Base-by-base conservation (phyloP, 2,329 filamentous ascomycete genomes). In the Thyridium curvatum region DNA sequence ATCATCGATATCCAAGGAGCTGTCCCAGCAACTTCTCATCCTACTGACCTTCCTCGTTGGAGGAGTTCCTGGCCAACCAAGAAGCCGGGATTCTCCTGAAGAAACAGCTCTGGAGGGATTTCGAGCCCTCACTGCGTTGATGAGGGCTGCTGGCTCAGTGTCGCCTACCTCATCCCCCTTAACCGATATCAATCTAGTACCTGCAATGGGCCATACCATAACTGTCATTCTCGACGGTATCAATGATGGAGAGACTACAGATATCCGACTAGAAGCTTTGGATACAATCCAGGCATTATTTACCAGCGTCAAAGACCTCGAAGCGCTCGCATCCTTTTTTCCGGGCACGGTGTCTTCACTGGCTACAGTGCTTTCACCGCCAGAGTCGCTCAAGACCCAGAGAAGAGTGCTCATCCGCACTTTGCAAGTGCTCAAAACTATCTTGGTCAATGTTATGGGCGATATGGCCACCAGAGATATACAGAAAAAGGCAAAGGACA, bases 271-370 rank as follows among this genome's bases (percentile, higher is more conserved):
- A 5, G 76, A 84, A 46, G 85, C 88, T 6, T 65, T 87, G 4
- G 60, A 67, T 12, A 79, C 84, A 7, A 56, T 96, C 3, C 64
- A 75, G 37, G 65, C 75, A 1, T 64, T 93, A 8, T 77, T 80
- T 46, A 53, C 59, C 7, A 76, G 79, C 16, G 71, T 95, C 32
- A 79, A 74, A 38, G 84, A 93, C 51, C 75, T 74, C 34, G 74
- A 84, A n/a, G 79, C 86, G 3, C 67, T 94, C 40, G 86, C 88
- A 9, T 90, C 78, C 44, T 93, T 98, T 52, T 70, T 97, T 32
- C 93, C 94, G 0, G 88, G 90, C 9, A 87, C 87, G 1, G 77
- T 95, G 0, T 97, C 93, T 3, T 79, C 81, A 1, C 65, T 98
- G 17, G 82, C 84, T 3, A 90, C 84, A 52, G 66, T 88, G 1